phyloP scores from a whole-genome alignment of 2,329 filamentous ascomycete species.

The Colletotrichum lini region DNA sequence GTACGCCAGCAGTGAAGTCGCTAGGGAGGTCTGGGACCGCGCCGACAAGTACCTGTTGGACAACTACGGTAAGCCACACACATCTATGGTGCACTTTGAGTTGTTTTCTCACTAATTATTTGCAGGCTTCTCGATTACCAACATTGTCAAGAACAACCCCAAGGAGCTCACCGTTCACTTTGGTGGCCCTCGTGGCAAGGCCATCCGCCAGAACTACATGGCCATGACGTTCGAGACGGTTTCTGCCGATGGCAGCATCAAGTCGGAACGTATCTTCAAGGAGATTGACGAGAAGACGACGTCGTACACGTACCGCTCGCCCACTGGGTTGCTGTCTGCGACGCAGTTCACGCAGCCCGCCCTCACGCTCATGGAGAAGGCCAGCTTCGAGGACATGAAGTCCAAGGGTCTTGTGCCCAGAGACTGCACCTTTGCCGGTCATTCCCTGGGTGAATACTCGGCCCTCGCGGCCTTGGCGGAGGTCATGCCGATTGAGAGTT shows the following conservation, averaged over 20 bases:
- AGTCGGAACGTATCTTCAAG: constrained; percentile 99
- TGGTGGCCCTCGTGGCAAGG: constrained; percentile 95
- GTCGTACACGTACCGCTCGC: constrained; percentile 97
- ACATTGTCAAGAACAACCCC: constrained; percentile 99
- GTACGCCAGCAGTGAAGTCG: constrained; percentile 92
- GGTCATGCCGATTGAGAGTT: constrained; percentile 99
- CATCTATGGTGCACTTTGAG: background rate
- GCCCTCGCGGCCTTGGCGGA: constrained; percentile 95
- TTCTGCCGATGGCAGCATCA: constrained; percentile 89
- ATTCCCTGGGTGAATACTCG: constrained; percentile 98
- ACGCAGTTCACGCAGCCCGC: constrained; percentile 99
- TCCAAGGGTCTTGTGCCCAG: constrained; percentile 95
- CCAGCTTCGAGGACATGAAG: constrained; percentile 99
- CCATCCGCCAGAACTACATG: constrained; percentile 99
- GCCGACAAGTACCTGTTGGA: constrained; percentile 98
- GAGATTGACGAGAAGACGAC: constrained; percentile 93
- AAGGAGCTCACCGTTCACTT: constrained; percentile 99
- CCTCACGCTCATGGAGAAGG: constrained; percentile 99
- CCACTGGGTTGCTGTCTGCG: constrained; percentile 92
- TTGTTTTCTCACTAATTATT: constrained; percentile 13
- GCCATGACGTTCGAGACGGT: constrained; percentile 99
- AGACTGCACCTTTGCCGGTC: constrained; percentile 97
- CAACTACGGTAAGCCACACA: constrained; percentile 83
- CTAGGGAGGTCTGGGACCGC: constrained; percentile 97
- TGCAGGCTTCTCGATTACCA: constrained; percentile 92